phyloP scores from a whole-genome alignment of 768 basidiomycete species.

The Auriscalpium orientale region DNA sequence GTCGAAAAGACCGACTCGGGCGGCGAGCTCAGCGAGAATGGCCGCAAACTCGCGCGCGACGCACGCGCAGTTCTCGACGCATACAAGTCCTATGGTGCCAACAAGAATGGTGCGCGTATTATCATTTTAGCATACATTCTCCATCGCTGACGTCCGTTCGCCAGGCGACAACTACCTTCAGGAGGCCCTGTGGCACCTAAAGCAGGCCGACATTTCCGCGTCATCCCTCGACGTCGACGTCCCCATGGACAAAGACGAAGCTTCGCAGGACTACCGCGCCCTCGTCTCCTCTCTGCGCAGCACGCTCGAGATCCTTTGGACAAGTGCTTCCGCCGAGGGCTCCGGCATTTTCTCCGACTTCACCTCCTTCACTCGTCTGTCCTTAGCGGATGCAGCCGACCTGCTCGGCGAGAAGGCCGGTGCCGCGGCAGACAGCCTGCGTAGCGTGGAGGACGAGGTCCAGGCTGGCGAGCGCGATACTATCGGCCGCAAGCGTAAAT shows the following conservation, averaged over 20 bases:
- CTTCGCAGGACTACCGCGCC: constrained; percentile 40
- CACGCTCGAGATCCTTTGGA: constrained; percentile 46
- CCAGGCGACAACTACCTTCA: constrained; percentile 61
- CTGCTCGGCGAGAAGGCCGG: constrained; percentile 45
- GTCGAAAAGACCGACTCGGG: constrained; percentile 31
- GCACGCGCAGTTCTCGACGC: constrained; percentile 47
- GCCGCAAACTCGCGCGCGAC: constrained; percentile 41
- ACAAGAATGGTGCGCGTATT: constrained; percentile 47
- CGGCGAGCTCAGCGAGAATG: constrained; percentile 47
- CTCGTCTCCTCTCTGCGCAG: constrained; percentile 43
- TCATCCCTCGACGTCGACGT: constrained; percentile 26
- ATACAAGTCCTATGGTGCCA: constrained; percentile 43
- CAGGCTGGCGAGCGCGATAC: constrained; percentile 53
- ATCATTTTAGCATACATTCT: not conserved
- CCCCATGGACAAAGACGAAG: constrained; percentile 35
- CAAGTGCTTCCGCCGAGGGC: constrained; percentile 46
- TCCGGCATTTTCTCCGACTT: constrained; percentile 51
- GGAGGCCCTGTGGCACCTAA: constrained; percentile 57
- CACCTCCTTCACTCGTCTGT: constrained; percentile 54
- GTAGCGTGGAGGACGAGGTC: constrained; percentile 50
- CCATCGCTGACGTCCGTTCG: not conserved
- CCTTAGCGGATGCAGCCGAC: constrained; percentile 61
- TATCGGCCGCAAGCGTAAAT: constrained; percentile 45
- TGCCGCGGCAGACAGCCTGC: constrained; percentile 42
- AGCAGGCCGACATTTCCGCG: constrained; percentile 41